Evolutionary conservation across 768 basidiomycete genomes (phyloP), one percentile per base, ranked within the genome.

Genomic region (Thelephora aurantiotincta): DNA sequence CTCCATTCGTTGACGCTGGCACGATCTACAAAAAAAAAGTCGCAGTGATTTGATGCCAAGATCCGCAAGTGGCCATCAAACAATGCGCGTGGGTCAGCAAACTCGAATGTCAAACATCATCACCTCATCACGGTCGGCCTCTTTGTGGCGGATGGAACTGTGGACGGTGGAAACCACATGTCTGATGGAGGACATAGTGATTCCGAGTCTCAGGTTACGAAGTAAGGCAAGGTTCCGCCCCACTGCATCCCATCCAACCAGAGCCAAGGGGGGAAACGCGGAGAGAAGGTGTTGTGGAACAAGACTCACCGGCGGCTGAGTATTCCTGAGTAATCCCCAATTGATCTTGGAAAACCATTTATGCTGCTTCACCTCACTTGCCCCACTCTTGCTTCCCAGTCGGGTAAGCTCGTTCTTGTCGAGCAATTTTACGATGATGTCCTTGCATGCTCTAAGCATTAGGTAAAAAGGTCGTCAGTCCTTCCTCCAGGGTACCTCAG

Each of bases 311-410:
- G 96, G 96, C 47, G 96, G 96, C 60, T 80, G 80, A 55, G 78
- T 82, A 65, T 98, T 85, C 55, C 96, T 75, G 60, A 99, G 66
- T 48, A 99, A 70, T 19, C 94, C 96, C 96, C 94, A 99, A 67
- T 90, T 93, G 60, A 94, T 80, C 57, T 90, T 91, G 23, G 71
- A 68, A 69, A 99, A 99, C 96, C 96, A 99, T 62, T 89, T 92
- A 74, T 98, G 96, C 49, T 87, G 82, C 69, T 98, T 99, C 57
- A 99, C 92, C 65, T 99, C 96, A 60, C 91, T 94, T 48, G 96
- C 96, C 22, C 96, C 96, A 55, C 81, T 90, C 65, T 76, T 81
- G 64, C 89, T 90, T 41, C 96, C 96, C 34, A 98, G 64, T 51
- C 96, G 75, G 48, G 77, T 81, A 59, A 75, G 70, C 64, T 99